Percentiles rank a stretch among this genome's conserved stretches.
Evolutionary conservation across 2,329 filamentous ascomycete genomes (phyloP).

Genomic region (Cucurbitaria berberidis): DNA sequence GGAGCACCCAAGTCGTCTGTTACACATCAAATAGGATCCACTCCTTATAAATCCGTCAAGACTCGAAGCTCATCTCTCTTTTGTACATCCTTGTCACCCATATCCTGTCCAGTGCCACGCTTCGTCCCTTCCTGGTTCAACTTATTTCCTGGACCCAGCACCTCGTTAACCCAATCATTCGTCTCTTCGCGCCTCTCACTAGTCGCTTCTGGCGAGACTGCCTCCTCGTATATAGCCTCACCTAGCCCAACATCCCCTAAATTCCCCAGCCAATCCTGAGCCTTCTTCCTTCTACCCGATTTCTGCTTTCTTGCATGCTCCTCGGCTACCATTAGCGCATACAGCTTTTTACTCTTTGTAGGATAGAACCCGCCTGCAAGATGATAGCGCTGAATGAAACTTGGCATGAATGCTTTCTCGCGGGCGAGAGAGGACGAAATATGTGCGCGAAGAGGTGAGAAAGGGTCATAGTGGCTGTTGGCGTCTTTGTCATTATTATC

Average conservation of each 20-base stretch:
- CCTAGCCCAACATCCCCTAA: background rate
- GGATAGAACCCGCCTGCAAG: too few relatives aligned
- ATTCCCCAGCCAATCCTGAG: background rate
- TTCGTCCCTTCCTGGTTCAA: background rate
- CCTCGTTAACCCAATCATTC: background rate
- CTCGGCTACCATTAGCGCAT: too few relatives aligned
- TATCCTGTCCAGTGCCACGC: background rate
- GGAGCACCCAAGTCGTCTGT: background rate
- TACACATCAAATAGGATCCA: background rate
- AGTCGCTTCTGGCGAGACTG: background rate
- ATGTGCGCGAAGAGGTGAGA: too few relatives aligned
- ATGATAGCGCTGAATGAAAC: too few relatives aligned
- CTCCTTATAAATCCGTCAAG: background rate
- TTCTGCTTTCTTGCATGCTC: background rate
- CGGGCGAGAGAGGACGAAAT: too few relatives aligned
- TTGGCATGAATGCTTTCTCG: too few relatives aligned
- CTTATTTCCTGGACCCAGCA: background rate
- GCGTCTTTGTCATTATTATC: too few relatives aligned
- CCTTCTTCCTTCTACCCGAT: background rate
- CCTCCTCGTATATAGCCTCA: background rate
- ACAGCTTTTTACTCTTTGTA: too few relatives aligned
- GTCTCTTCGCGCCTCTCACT: background rate
- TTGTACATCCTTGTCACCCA: too few relatives aligned
- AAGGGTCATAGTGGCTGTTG: too few relatives aligned
- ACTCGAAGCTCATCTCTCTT: background rate